Conservation (phyloP, 2,329 filamentous ascomycete genomes). For the Aspergillus sojae region DNA sequence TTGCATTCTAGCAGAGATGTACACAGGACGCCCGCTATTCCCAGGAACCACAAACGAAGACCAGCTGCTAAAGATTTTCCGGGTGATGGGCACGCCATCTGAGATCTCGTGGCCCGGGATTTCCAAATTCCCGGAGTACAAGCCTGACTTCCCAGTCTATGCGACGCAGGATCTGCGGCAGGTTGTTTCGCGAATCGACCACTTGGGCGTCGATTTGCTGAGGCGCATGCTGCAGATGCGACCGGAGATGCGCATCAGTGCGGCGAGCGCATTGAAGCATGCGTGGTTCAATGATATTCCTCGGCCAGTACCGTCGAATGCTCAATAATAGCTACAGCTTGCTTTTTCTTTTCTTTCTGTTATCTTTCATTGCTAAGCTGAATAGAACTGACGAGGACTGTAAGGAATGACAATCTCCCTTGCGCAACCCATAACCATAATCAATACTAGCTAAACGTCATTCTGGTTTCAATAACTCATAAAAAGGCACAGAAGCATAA, state of each 20-base stretch:
- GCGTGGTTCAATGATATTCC: constrained; percentile 68
- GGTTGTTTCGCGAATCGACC: constrained; percentile 84
- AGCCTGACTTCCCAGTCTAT: constrained; percentile 86
- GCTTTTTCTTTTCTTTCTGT: background rate
- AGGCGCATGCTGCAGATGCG: constrained; percentile 84
- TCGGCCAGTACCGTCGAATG: background rate
- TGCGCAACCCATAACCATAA: background rate
- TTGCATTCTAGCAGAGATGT: constrained; percentile 99
- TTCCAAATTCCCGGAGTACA: constrained; percentile 89
- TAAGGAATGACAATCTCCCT: background rate
- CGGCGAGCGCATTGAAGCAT: constrained; percentile 79
- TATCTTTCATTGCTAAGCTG: background rate
- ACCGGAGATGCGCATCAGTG: constrained; percentile 84
- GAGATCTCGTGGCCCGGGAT: constrained; percentile 93
- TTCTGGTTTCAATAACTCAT: background rate
- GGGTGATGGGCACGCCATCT: constrained; percentile 93
- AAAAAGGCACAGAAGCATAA: background rate
- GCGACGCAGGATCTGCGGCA: constrained; percentile 81
- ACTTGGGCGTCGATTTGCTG: constrained; percentile 78
- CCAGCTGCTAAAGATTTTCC: constrained; percentile 92
- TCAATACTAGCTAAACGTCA: background rate
- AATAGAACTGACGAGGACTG: background rate
- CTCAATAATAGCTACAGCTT: background rate
- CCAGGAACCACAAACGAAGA: constrained; percentile 98
- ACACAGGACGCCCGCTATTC: constrained; percentile 93